Evolutionary conservation across 179 eudicot genomes (phyloP).

Genomic region (Silene coronaria): DNA sequence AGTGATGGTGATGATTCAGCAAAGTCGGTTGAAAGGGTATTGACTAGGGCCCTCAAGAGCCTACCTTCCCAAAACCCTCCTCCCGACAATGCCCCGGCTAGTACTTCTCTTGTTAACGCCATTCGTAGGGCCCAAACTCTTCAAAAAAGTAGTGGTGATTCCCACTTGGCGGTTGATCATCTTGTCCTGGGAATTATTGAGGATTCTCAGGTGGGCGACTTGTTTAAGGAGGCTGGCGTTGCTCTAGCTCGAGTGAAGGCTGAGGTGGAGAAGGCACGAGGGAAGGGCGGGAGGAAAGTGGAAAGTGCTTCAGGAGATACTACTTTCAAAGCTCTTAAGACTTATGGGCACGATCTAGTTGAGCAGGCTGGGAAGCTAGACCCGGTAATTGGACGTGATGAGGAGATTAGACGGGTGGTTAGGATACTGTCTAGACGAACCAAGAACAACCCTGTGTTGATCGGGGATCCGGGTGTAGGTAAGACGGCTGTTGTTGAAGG

Average conservation of each 20-base stretch:
- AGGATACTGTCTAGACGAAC: constrained; percentile 69
- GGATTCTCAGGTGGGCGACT: constrained; percentile 60
- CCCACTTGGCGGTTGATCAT: constrained; percentile 76
- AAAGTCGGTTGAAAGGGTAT: constrained; percentile 49
- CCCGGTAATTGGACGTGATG: constrained; percentile 83
- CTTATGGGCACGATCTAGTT: constrained; percentile 75
- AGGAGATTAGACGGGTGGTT: constrained; percentile 67
- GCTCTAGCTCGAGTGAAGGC: constrained; percentile 42
- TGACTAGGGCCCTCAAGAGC: constrained; percentile 49
- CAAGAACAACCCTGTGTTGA: constrained; percentile 74
- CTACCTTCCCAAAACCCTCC: constrained; percentile 67
- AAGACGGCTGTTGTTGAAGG: constrained; percentile 89
- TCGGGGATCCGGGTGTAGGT: constrained; percentile 89
- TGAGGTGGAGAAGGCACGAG: constrained; percentile 64
- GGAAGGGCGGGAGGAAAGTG: constrained; percentile 67
- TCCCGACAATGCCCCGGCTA: constrained; percentile 57
- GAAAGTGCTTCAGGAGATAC: constrained; percentile 76
- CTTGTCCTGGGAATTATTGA: constrained; percentile 61
- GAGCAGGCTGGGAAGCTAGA: constrained; percentile 83
- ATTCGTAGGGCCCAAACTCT: constrained; percentile 55
- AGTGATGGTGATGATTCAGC: constrained; percentile 52
- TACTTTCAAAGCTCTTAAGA: constrained; percentile 58
- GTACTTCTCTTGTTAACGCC: constrained; percentile 50
- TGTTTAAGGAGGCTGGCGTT: constrained; percentile 70
- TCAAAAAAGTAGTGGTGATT: constrained; percentile 62